phyloP scores from a whole-genome alignment of 257 asterid species.

The Primulina huaijiensis region DNA sequence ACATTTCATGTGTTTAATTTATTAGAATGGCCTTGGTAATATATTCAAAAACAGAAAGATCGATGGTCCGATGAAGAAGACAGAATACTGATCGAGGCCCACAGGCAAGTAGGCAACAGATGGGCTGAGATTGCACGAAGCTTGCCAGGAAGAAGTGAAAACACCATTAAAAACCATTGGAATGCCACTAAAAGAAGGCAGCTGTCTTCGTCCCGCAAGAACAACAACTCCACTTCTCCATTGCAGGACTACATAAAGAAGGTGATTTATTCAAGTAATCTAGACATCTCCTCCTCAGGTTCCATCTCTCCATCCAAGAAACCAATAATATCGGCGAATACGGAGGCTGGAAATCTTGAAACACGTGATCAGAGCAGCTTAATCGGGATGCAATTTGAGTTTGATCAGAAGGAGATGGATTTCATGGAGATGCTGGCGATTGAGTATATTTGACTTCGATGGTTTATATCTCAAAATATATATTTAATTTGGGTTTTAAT shows the following conservation, averaged over 20 bases:
- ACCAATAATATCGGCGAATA: background rate
- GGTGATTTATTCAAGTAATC: conserved; percentile 12
- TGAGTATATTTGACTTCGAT: conserved; percentile 28
- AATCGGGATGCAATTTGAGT: conserved; percentile 35
- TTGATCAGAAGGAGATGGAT: conserved; percentile 47
- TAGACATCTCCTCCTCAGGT: conserved; percentile 23
- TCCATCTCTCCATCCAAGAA: conserved; percentile 21
- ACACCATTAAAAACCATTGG: conserved; percentile 66
- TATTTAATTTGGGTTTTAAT: too few relatives aligned
- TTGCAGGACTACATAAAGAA: conserved; percentile 51
- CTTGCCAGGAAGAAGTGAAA: conserved; percentile 63
- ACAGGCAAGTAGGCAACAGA: conserved; percentile 44
- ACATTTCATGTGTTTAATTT: background rate
- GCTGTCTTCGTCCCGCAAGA: conserved; percentile 29
- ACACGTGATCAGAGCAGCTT: conserved; percentile 30
- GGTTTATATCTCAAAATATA: too few relatives aligned
- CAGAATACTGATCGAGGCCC: conserved; percentile 43
- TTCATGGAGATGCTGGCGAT: conserved; percentile 49
- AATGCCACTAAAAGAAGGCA: conserved; percentile 58
- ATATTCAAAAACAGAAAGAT: conserved; percentile 41
- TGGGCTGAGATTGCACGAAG: conserved; percentile 65
- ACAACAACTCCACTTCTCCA: conserved; percentile 26
- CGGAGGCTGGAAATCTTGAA: background rate
- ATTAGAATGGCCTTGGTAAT: too few relatives aligned
- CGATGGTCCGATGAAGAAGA: conserved; percentile 70